A percentile compares a stretch with the other conserved stretches of the same genome.
These are phyloP conservation scores for Fusarium veterinarium DNA, from an alignment of 2,329 filamentous ascomycete species.

Conservation along the genomic window DNA sequence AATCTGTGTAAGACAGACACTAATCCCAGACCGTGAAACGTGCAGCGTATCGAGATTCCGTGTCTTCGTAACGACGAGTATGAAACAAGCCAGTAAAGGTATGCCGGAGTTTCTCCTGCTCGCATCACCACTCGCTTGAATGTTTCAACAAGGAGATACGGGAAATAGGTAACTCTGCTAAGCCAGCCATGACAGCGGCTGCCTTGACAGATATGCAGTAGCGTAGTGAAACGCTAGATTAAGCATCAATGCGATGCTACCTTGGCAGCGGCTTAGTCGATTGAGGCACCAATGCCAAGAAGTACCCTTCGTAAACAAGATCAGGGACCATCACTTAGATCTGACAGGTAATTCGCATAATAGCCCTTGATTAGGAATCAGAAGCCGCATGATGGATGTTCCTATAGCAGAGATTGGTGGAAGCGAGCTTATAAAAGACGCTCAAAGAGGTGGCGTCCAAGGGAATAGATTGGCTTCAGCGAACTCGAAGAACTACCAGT, in stretches of 20 bases:
- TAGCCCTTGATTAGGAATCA: neutral
- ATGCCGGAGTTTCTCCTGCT: slow-evolving; percentile 1
- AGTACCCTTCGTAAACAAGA: neutral
- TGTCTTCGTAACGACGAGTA: slow-evolving; percentile 1
- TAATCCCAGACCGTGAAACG: slow-evolving; percentile 21
- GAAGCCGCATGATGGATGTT: neutral
- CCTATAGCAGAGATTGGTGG: neutral
- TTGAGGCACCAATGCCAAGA: slow-evolving; percentile 35
- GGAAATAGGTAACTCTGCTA: neutral
- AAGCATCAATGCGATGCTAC: slow-evolving; percentile 44
- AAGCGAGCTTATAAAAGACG: neutral
- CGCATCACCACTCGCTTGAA: neutral
- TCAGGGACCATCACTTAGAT: slow-evolving; percentile 1
- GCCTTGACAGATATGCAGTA: slow-evolving; percentile 25
- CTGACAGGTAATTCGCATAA: neutral
- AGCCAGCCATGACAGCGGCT: slow-evolving; percentile 4
- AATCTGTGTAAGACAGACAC: slow-evolving; percentile 3
- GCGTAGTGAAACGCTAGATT: slow-evolving; percentile 37
- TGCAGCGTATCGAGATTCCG: slow-evolving; percentile 15
- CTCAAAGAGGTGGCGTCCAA: neutral
- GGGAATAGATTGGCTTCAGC: neutral
- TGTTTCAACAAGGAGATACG: neutral
- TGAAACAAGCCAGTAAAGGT: slow-evolving; percentile 13
- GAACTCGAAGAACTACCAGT: neutral
- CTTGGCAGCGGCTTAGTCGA: slow-evolving; percentile 39